phyloP scores from a whole-genome alignment of 2,329 filamentous ascomycete genomes.

The Penicillium sp. region DNA sequence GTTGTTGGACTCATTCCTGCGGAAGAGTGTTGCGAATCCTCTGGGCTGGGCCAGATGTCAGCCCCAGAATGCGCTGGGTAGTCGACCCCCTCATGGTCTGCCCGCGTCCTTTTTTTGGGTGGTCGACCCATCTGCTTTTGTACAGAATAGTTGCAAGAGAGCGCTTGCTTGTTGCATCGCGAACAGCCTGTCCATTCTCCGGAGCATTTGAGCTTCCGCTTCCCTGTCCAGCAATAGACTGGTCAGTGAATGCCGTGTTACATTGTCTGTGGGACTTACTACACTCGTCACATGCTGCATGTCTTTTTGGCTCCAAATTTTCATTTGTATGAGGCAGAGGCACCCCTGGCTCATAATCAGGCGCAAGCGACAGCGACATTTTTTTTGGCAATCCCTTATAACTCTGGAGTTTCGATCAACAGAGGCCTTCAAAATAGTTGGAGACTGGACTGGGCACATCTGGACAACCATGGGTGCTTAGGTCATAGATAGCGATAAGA shows the following conservation, averaged over 20 bases:
- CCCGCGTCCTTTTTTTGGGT: constrained; percentile 41
- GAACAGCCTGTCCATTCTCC: constrained; percentile 45
- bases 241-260: constrained; percentile 15
- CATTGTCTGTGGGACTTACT: constrained; percentile 35
- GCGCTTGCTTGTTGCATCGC: constrained; percentile 44
- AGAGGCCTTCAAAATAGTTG: constrained; percentile 1
- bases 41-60: constrained; percentile 26
- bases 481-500: constrained; percentile 26
- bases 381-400: constrained; percentile 12
- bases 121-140: constrained; percentile 52
- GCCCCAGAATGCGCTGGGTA: constrained; percentile 13
- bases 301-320: constrained; percentile 38
- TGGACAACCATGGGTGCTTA: constrained; percentile 2
- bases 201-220: constrained; percentile 51
- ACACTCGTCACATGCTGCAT: constrained; percentile 51
- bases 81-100: constrained; percentile 28
- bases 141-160: constrained; percentile 47
- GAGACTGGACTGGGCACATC: background rate
- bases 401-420: background rate
- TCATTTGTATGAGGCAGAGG: constrained; percentile 2
- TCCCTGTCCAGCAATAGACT: constrained; percentile 33
- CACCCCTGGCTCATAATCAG: constrained; percentile 1
- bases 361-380: background rate
- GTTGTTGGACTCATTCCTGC: constrained; percentile 17
- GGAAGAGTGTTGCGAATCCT: constrained; percentile 20